Evolutionary conservation across 1,139 yeast species (phyloP), one percentile per base, ranked within the genome.

Genomic region (Pichiaceae sp.): DNA sequence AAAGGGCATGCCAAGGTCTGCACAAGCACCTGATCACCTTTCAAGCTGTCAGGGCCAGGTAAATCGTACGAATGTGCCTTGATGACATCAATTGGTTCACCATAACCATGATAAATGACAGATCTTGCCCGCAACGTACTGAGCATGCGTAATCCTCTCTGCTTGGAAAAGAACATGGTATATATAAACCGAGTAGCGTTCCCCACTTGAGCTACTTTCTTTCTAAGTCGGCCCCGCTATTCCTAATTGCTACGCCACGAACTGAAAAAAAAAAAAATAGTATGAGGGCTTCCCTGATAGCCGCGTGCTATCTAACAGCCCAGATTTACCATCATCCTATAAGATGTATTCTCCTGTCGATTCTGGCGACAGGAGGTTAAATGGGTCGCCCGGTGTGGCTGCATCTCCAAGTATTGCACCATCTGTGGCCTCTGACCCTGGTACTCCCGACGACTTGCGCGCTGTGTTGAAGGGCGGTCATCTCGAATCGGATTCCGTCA

Each of bases 1-100:
- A 93, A 72, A 2, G 99, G 97, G 37, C 93, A 77, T 0, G 95
- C 97, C 41, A 91, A 63, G 7, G 82, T 65, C 53, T 72, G 70
- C 31, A 80, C 68, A 27, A 80, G 59, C 17, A 80, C 70, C 33
- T 75, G 64, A 40, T 66, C 56, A 19, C 67, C 55, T 26, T 63
- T 59, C 18, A 46, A 35, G n/a, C 31, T 23, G 2, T 34, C 34
- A 2, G 29, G 63, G 62, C 72, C 73, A 3, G 48, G 46, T 36
- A 78, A 64, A 34, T 70, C 60, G 48, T 71, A 75, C 5, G 63
- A 56, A 47, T 75, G 80, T 25, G 76, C 65, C 41, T 62, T 63
- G 42, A 78, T 60, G 3, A 70, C 78, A 27, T 75, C 76, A 27
- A 59, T 48, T 2, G 85, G 85, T 36, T 72, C 77, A 11, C 85